Conservation (phyloP, 805 yeast species). For the Candida anglica region DNA sequence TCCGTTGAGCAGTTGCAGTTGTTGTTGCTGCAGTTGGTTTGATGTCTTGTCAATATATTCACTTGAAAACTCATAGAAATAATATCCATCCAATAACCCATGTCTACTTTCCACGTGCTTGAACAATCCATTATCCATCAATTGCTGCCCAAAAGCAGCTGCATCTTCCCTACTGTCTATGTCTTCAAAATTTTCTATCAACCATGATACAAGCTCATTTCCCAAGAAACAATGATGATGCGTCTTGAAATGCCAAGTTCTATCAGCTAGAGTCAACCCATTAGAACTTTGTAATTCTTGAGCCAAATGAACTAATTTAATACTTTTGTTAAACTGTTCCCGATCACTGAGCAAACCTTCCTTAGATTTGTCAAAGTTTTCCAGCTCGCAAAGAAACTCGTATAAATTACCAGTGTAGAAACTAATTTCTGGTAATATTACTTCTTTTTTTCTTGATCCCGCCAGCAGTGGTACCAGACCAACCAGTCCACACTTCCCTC, state of each 20-base stretch:
- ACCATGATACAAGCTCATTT: constrained; percentile 81
- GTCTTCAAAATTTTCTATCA: constrained; percentile 73
- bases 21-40: not conserved
- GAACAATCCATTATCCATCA: constrained; percentile 71
- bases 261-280: constrained; percentile 61
- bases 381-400: constrained; percentile 49
- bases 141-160: constrained; percentile 66
- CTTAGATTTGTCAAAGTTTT: constrained; percentile 18
- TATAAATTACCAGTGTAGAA: constrained; percentile 87
- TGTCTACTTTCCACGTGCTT: constrained; percentile 83
- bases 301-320: constrained; percentile 53
- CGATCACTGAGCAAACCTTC: too few relatives aligned
- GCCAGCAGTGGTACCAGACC: constrained; percentile 29
- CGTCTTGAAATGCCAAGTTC: constrained; percentile 87
- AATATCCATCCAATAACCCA: constrained; percentile 87
- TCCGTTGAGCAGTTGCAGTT: constrained; percentile 13
- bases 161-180: constrained; percentile 83
- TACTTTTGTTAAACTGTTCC: constrained; percentile 39
- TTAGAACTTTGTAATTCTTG: constrained; percentile 67
- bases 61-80: constrained; percentile 70
- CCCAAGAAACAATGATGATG: constrained; percentile 82
- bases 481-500: constrained; percentile 41
- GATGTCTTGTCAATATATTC: constrained; percentile 42
- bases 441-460: constrained; percentile 37
- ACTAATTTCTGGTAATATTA: constrained; percentile 65